Base-by-base conservation (phyloP, 768 basidiomycete species). In the Phlebiopsis flavidoalba region DNA sequence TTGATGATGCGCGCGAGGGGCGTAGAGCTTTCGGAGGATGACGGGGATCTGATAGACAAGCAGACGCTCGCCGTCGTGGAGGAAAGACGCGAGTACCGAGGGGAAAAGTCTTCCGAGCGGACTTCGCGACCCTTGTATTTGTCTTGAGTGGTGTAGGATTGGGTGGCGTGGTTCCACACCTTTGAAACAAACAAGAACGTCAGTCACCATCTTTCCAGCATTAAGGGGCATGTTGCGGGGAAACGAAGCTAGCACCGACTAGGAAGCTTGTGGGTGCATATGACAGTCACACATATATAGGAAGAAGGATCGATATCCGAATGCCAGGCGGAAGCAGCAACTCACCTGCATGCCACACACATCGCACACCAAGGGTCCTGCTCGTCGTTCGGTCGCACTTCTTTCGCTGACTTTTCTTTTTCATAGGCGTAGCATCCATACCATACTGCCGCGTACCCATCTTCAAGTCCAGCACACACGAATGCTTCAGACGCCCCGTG, bases 401-500 rank as follows among this genome's bases (percentile, higher is more conserved):
- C 76, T 97, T 97, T 58, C 95, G 85, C 77, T 99, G 97, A 70
- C 95, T 98, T 78, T 90, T 95, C 83, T 97, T 98, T 79, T 99
- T 99, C 56, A 85, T 79, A 0, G 87, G 76, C 8, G 89, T 90
- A 24, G 97, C 97, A 66, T 97, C 93, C 77, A 96, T 91, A 19
- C 97, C 97, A 74, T 98, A 98, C 76, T 99, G 97, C 36, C 97
- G 81, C 33, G 95, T 98, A n/a, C 97, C 97, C 97, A 98, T 98
- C 79, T 99, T 99, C 67, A 99, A 78, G 74, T 99, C 97, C 68
- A 98, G 84, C 46, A 99, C 96, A 69, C 97, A 99, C 8, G 97
- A 92, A 53, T 83, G 84, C 74, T 91, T 95, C 69, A 97, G 74
- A 36, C 90, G 79, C 24, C 97, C 97, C 2, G 97, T 99, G 52